Percentiles rank a stretch among this genome's conserved stretches.
phyloP scores from a whole-genome alignment of 2,329 filamentous ascomycete species.

The Arthrinium phaeospermum region DNA sequence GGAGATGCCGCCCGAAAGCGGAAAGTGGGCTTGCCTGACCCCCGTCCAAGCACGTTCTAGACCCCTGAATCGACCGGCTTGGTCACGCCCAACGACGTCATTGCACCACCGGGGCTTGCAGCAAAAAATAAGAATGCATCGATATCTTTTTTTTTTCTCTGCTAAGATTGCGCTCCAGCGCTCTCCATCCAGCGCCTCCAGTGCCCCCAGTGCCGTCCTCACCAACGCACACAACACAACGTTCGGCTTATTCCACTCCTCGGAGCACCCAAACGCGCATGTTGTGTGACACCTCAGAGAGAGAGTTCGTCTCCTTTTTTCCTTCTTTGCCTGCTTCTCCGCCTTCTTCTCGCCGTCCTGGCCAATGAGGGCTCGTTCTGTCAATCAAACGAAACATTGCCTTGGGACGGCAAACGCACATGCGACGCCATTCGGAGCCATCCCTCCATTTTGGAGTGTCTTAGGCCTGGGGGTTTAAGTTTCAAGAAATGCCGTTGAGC shows the following conservation, averaged over 20 bases:
- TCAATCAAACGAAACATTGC: constrained; percentile 1
- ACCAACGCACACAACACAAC: neutral
- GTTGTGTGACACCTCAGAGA: neutral
- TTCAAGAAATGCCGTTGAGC: constrained; percentile 9
- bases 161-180: constrained; percentile 2
- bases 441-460: neutral
- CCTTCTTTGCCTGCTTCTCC: neutral
- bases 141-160: neutral
- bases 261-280: neutral
- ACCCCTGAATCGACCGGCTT: constrained; percentile 14
- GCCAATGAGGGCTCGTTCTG: neutral
- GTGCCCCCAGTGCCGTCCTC: neutral
- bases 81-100: constrained; percentile 7
- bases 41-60: constrained; percentile 9
- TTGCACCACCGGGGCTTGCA: constrained; percentile 11
- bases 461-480: constrained; percentile 4
- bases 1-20: neutral
- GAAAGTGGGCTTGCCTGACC: constrained; percentile 7
- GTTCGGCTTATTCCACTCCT: neutral
- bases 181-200: too few relatives aligned
- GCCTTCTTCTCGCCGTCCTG: neutral
- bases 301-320: neutral
- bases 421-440: constrained; percentile 3
- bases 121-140: constrained; percentile 13
- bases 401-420: neutral